Percentiles rank a stretch among this genome's conserved stretches.
Conservation (phyloP, 1,284 basidiomycete species). For the Athelia psychrophila region DNA sequence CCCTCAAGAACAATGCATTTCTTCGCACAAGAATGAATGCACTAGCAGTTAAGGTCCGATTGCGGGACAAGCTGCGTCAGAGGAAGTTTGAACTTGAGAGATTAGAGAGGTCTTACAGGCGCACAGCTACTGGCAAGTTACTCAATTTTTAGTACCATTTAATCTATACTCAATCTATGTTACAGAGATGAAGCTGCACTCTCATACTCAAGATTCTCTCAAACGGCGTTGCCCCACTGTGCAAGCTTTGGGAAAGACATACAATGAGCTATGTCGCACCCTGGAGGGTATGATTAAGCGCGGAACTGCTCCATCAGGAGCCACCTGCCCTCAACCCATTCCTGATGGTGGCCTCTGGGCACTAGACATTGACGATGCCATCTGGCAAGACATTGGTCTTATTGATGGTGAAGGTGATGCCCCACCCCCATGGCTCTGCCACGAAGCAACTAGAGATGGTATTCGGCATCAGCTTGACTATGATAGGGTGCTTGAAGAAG, state of each 20-base stretch:
- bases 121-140: background rate
- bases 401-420: conserved; percentile 1
- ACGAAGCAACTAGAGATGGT: too few species aligned
- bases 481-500: too few species aligned
- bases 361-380: conserved; percentile 11
- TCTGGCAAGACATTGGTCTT: conserved; percentile 11
- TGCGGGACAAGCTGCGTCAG: conserved; percentile 16
- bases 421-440: too few species aligned
- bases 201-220: conserved; percentile 4
- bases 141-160: background rate
- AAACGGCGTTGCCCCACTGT: conserved; percentile 3
- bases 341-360: conserved; percentile 1
- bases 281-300: conserved; percentile 1
- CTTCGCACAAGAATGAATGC: conserved; percentile 18
- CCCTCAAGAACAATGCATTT: conserved; percentile 7
- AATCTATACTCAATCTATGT: background rate
- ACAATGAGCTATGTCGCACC: conserved; percentile 7
- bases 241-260: conserved; percentile 2
- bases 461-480: too few species aligned
- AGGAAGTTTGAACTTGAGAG: conserved; percentile 21
- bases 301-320: background rate
- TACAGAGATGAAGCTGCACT: conserved; percentile 4
- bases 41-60: conserved; percentile 15
- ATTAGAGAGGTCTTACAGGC: conserved; percentile 14
- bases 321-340: conserved; percentile 3